Percentiles rank a stretch among this genome's conserved stretches.
phyloP scores from a whole-genome alignment of 1,139 yeast species.

The Hyphopichia fennica region DNA sequence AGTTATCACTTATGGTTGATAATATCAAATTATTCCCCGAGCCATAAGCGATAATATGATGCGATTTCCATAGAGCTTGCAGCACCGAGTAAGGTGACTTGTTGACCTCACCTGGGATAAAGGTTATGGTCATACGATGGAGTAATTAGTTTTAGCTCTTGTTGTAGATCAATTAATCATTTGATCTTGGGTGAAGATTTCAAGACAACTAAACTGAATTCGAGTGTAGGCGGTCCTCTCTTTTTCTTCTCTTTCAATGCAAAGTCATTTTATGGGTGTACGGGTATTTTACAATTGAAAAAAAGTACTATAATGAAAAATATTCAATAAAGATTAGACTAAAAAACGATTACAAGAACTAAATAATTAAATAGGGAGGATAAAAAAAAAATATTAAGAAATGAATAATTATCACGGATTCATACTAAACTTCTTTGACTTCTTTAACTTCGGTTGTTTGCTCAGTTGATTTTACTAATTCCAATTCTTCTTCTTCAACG shows the following conservation, averaged over 20 bases:
- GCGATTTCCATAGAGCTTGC: slow-evolving; percentile 68
- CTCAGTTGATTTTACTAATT: slow-evolving; percentile 16
- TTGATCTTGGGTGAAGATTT: not conserved
- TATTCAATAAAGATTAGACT: not conserved
- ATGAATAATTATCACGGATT: not conserved
- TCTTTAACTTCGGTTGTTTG: slow-evolving; percentile 7
- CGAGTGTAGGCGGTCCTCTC: not conserved
- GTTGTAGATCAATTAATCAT: too few species aligned
- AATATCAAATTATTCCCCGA: slow-evolving; percentile 87
- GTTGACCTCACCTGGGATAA: slow-evolving; percentile 86
- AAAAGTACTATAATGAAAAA: too few species aligned
- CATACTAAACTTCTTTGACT: slow-evolving; percentile 1
- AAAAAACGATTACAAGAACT: not conserved
- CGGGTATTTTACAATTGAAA: too few species aligned
- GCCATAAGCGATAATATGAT: slow-evolving; percentile 70
- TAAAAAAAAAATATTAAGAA: not conserved
- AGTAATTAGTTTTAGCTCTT: not conserved
- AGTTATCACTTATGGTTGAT: slow-evolving; percentile 17
- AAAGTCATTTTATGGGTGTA: too few species aligned
- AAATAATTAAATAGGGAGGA: not conserved
- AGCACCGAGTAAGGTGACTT: slow-evolving; percentile 53
- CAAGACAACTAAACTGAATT: too few species aligned
- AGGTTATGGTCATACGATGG: slow-evolving; percentile 57
- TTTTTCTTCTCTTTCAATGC: too few species aligned
- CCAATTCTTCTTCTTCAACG: slow-evolving; percentile 26